Conservation (phyloP, 2,329 filamentous ascomycete genomes). For the Diaporthe batatas region DNA sequence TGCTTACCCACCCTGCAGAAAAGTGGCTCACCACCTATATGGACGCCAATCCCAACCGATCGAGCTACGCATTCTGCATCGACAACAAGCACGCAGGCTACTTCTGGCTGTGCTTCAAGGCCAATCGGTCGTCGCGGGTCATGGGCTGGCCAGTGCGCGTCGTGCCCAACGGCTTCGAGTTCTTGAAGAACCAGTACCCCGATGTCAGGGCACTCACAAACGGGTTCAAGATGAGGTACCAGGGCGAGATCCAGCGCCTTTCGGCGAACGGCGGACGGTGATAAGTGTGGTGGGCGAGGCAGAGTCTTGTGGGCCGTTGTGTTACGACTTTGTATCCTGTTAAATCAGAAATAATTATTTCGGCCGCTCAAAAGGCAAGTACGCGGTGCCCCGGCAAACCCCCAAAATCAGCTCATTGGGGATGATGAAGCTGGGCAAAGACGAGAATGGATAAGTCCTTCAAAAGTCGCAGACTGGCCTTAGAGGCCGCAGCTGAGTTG, state of each 20-base stretch:
- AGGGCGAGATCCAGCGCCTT: conserved; percentile 75
- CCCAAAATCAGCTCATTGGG: neutral
- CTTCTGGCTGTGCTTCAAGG: conserved; percentile 97
- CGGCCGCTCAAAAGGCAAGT: neutral
- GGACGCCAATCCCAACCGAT: conserved; percentile 93
- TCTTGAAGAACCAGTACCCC: conserved; percentile 89
- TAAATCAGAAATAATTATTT: conserved; percentile 24
- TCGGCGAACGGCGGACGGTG: conserved; percentile 45
- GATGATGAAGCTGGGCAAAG: neutral
- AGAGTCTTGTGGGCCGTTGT: neutral
- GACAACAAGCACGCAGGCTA: conserved; percentile 93
- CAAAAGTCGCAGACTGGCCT: neutral
- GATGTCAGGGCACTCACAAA: conserved; percentile 97
- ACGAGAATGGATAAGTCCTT: neutral
- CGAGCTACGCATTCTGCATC: conserved; percentile 95
- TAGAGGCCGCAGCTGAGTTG: neutral
- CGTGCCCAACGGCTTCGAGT: conserved; percentile 92
- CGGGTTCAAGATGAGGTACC: conserved; percentile 90
- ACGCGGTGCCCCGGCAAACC: neutral
- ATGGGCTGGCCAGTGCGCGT: conserved; percentile 89
- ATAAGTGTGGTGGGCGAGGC: conserved; percentile 3
- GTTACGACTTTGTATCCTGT: conserved; percentile 26
- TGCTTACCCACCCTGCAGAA: conserved; percentile 67
- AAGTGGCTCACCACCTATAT: conserved; percentile 97
- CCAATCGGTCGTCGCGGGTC: conserved; percentile 79